These are phyloP conservation scores for Pleurotus tuoliensis DNA, from an alignment of 768 basidiomycete species.

Conservation along the genomic window DNA sequence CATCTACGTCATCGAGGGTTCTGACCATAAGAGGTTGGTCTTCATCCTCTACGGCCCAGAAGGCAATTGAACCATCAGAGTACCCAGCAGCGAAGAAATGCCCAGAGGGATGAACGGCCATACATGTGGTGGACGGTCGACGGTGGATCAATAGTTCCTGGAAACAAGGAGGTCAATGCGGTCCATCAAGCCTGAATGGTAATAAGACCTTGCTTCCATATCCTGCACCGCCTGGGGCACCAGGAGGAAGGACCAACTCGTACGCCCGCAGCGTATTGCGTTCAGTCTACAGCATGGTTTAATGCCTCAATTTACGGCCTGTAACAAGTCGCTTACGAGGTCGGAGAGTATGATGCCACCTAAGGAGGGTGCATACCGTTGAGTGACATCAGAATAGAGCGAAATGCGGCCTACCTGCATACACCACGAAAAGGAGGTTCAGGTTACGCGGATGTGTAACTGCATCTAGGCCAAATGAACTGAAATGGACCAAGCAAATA, in stretches of 20 bases:
- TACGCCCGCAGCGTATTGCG: conserved; percentile 55
- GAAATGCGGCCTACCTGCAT: conserved; percentile 48
- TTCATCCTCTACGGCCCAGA: conserved; percentile 80
- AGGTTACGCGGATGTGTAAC: conserved; percentile 70
- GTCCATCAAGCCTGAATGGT: not conserved
- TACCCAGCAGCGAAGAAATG: conserved; percentile 80
- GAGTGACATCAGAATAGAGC: too few species aligned
- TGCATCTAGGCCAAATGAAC: conserved; percentile 53
- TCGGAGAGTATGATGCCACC: conserved; percentile 61
- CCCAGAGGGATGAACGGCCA: conserved; percentile 70
- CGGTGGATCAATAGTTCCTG: conserved; percentile 72
- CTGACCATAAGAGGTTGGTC: conserved; percentile 71
- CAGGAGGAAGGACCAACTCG: conserved; percentile 69
- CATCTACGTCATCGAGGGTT: conserved; percentile 55
- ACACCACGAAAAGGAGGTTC: conserved; percentile 70
- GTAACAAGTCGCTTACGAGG: conserved; percentile 35
- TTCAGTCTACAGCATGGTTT: conserved; percentile 31
- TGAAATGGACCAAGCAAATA: conserved; percentile 17
- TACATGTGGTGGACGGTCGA: conserved; percentile 60
- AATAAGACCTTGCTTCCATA: conserved; percentile 49
- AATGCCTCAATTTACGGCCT: not conserved
- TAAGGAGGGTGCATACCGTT: conserved; percentile 17
- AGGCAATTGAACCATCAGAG: conserved; percentile 76
- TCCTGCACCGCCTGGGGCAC: conserved; percentile 75
- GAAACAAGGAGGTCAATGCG: not conserved